Conservation (phyloP, 2,329 filamentous ascomycete species). For the Colletotrichum theobromicola region DNA sequence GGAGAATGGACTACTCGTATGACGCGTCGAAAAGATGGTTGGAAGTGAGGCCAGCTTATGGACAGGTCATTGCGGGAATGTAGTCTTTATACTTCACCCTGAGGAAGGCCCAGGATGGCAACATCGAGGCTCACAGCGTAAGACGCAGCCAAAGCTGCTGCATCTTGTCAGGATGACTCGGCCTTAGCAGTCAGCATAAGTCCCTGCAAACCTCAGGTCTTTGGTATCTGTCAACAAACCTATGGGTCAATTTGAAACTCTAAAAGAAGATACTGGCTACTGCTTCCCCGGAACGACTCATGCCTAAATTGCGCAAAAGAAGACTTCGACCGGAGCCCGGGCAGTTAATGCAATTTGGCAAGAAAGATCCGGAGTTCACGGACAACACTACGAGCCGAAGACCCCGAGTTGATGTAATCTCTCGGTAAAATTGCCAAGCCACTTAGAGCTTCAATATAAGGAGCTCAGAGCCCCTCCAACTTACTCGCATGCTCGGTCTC, state of each 20-base stretch:
- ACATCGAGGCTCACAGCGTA: neutral
- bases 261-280: neutral
- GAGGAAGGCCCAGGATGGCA: neutral
- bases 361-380: neutral
- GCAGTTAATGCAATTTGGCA: too few species aligned
- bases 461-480: neutral
- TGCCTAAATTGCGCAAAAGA: accelerated
- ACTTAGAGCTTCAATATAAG: neutral
- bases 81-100: neutral
- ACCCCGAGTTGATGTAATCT: accelerated
- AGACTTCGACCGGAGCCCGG: neutral
- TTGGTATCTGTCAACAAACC: neutral
- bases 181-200: neutral
- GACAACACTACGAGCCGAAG: neutral
- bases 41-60: neutral
- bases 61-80: neutral
- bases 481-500: neutral
- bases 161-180: neutral
- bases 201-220: neutral
- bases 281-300: neutral
- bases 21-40: neutral
- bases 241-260: neutral
- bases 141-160: neutral
- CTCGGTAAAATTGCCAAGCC: neutral
- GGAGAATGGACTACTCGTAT: neutral